These are phyloP conservation scores for Plasmodium inui DNA, from an alignment of 169 alveolate genomes.

Conservation along the genomic window DNA sequence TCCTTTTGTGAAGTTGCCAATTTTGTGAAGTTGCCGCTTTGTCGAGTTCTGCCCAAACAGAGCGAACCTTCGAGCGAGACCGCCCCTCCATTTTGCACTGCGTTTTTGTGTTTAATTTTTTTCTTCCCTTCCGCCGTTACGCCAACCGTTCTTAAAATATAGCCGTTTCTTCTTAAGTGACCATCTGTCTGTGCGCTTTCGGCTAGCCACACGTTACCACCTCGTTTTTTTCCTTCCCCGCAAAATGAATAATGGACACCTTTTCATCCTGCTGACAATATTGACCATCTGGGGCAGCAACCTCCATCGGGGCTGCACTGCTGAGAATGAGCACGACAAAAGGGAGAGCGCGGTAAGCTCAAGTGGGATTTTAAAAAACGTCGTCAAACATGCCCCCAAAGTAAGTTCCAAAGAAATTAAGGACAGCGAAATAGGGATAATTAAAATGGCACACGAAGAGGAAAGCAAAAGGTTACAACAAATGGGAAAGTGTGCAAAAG, in stretches of 20 bases:
- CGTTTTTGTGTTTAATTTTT: not conserved
- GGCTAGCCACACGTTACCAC: not conserved
- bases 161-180: not conserved
- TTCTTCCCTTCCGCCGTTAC: not conserved
- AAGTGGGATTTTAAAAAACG: conserved; percentile 59
- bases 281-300: not conserved
- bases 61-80: not conserved
- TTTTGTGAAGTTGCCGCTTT: too few relatives aligned
- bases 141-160: not conserved
- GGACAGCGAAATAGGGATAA: conserved; percentile 60
- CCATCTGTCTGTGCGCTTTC: not conserved
- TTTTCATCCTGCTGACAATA: not conserved
- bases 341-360: conserved; percentile 41
- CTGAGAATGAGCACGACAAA: conserved; percentile 10
- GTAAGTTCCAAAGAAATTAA: conserved; percentile 45
- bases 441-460: conserved; percentile 62
- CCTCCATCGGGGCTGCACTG: not conserved
- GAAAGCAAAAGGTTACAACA: conserved; percentile 46
- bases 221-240: not conserved
- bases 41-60: not conserved
- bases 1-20: not conserved
- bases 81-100: not conserved
- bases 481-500: conserved; percentile 45
- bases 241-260: conserved; percentile 12
- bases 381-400: conserved; percentile 59